Conservation (phyloP, 2,329 filamentous ascomycete genomes). For the Neoarthrinium moseri region DNA sequence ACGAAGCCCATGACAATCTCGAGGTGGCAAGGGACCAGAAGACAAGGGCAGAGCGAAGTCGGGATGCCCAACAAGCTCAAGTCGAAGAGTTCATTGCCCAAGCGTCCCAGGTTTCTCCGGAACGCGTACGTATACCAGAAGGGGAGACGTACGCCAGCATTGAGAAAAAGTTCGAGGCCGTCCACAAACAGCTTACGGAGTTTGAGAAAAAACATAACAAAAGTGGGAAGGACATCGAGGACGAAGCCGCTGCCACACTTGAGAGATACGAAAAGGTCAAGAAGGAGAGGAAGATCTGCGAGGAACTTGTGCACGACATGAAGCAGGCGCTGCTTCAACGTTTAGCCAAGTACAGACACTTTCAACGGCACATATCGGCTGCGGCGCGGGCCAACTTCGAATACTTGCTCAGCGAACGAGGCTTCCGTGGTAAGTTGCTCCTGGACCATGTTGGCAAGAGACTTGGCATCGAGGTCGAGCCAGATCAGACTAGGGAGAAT, state of each 20-base stretch:
- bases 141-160: constrained; percentile 62
- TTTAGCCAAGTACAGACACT: constrained; percentile 73
- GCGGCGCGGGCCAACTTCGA: constrained; percentile 82
- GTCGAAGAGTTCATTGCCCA: constrained; percentile 55
- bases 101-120: constrained; percentile 51
- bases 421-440: constrained; percentile 78
- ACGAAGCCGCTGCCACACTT: constrained; percentile 40
- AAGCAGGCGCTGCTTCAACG: constrained; percentile 66
- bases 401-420: constrained; percentile 84
- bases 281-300: constrained; percentile 42
- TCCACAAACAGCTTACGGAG: constrained; percentile 58
- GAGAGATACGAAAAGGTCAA: constrained; percentile 39
- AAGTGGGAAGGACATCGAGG: constrained; percentile 62
- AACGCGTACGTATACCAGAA: constrained; percentile 61
- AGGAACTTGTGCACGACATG: constrained; percentile 38
- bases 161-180: constrained; percentile 50
- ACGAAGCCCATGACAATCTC: constrained; percentile 52
- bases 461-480: constrained; percentile 76
- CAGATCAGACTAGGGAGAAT: constrained; percentile 66
- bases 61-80: constrained; percentile 41
- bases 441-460: constrained; percentile 74
- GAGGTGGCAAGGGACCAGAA: constrained; percentile 48
- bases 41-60: constrained; percentile 42
- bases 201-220: constrained; percentile 60
- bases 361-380: constrained; percentile 83